These are phyloP conservation scores for Verticillium isaacii DNA, from an alignment of 2,329 filamentous ascomycete genomes.

Conservation along the genomic window DNA sequence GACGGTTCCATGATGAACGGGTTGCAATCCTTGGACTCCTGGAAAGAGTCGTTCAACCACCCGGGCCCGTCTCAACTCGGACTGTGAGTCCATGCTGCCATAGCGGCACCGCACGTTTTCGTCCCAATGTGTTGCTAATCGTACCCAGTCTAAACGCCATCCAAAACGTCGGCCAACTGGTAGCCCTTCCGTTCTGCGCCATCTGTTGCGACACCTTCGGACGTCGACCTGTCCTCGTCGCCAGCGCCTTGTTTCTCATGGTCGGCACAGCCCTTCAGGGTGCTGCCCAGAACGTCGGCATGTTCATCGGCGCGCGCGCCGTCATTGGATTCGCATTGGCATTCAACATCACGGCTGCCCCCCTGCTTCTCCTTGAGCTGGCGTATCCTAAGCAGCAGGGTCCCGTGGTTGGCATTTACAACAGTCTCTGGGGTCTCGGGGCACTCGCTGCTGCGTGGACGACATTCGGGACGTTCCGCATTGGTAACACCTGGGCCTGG, in stretches of 20 bases:
- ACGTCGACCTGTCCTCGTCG: conserved; percentile 17
- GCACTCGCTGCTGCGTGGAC: conserved; percentile 14
- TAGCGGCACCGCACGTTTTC: too few species aligned
- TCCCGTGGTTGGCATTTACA: conserved; percentile 25
- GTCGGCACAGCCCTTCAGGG: conserved; percentile 24
- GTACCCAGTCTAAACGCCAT: conserved; percentile 20
- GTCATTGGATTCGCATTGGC: conserved; percentile 25
- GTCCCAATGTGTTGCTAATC: neutral
- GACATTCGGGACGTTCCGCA: conserved; percentile 6
- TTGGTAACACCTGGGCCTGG: conserved; percentile 27
- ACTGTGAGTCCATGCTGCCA: neutral
- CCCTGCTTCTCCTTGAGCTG: conserved; percentile 26
- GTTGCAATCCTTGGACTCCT: conserved; percentile 28
- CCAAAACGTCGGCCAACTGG: conserved; percentile 21
- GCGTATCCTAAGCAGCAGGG: conserved; percentile 27
- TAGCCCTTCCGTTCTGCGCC: neutral
- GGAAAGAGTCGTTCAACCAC: conserved; percentile 29
- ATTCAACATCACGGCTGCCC: conserved; percentile 23
- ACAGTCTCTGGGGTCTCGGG: conserved; percentile 15
- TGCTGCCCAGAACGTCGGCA: conserved; percentile 14
- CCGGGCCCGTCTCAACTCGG: conserved; percentile 21
- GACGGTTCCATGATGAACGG: conserved; percentile 36
- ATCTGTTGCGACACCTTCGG: conserved; percentile 17
- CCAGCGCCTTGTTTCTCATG: conserved; percentile 23
- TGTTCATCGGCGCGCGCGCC: conserved; percentile 23